Conservation (phyloP, 2,329 filamentous ascomycete genomes). For the Fusarium circinatum region DNA sequence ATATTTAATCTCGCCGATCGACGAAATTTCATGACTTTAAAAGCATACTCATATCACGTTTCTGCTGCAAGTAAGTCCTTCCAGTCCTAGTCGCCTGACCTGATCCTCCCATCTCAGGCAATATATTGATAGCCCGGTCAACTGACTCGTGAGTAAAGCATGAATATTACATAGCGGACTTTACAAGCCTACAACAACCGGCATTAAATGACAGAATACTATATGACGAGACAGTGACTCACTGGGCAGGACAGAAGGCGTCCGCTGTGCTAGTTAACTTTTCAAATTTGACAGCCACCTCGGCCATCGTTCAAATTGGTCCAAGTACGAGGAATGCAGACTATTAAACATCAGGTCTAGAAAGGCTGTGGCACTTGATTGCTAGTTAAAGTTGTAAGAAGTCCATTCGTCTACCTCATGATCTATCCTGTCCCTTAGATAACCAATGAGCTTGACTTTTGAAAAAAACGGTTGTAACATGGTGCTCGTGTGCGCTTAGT, state of each 20-base stretch:
- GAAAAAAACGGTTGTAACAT: constrained; percentile 29
- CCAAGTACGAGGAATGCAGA: constrained; percentile 25
- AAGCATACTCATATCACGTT: neutral
- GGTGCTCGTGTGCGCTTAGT: constrained; percentile 42
- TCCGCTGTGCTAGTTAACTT: neutral
- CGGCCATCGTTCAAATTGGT: constrained; percentile 1
- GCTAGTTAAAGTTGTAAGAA: constrained; percentile 7
- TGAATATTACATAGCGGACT: neutral
- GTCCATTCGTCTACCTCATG: constrained; percentile 11
- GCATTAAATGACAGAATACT: neutral
- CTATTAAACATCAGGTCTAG: constrained; percentile 5
- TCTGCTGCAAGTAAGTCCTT: neutral
- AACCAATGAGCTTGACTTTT: constrained; percentile 10
- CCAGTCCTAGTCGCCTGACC: neutral
- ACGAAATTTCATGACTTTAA: neutral
- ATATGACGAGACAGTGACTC: neutral
- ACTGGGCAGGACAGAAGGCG: neutral
- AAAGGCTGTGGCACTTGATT: constrained; percentile 9
- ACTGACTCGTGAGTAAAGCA: neutral
- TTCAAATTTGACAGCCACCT: constrained; percentile 10
- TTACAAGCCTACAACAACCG: neutral
- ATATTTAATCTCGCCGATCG: neutral
- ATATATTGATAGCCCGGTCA: neutral
- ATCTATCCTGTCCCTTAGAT: constrained; percentile 10
- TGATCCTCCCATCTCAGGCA: neutral